Evolutionary conservation across 768 basidiomycete species (phyloP), one percentile per base, ranked within the genome.

Genomic region (Terana coerulea): DNA sequence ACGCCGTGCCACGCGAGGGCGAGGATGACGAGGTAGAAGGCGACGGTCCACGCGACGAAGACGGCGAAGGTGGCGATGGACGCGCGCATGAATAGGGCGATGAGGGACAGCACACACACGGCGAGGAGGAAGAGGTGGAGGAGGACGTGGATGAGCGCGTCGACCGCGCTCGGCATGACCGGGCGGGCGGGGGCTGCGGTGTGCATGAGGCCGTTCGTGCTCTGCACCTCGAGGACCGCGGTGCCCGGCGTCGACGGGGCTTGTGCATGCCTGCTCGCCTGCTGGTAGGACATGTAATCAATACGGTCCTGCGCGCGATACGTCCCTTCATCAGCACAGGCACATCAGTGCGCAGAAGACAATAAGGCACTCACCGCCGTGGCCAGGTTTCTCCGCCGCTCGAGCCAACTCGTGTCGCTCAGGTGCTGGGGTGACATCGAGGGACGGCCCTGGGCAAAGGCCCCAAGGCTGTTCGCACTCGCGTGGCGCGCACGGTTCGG

Each of bases 331-430:
- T 45, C 25, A 45, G 26, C 26, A 45, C 30, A 34, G 33, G 10
- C 33, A 10, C 10, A 34, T 10, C 33, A 31, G 10, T 43, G 26
- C 8, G 15, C 41, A 47, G 52, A 52, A 42, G 42, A 31, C 11
- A 44, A 19, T 12, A 33, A 33, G 15, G 37, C 35, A 71, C 84
- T 62, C 64, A 90, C 88, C 70, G 86, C 80, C 50, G 78, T 76
- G 60, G 81, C 84, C 26, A 86, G 68, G 63, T 83, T 88, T 51
- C 88, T 78, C 47, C 90, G 75, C 45, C 85, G 79, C 51, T 84
- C 78, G 29, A 90, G 70, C 90, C 90, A 91, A 62, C 88, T 88
- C 44, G 88, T 72, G 61, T 91, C 87, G 26, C 81, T 80, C 33
- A 89, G 69, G 54, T 77, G 82, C 51, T 80, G 72, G 26, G 78